These are phyloP conservation scores for Sordariomycetes sp. DNA, from an alignment of 2,329 filamentous ascomycete genomes.

Conservation along the genomic window DNA sequence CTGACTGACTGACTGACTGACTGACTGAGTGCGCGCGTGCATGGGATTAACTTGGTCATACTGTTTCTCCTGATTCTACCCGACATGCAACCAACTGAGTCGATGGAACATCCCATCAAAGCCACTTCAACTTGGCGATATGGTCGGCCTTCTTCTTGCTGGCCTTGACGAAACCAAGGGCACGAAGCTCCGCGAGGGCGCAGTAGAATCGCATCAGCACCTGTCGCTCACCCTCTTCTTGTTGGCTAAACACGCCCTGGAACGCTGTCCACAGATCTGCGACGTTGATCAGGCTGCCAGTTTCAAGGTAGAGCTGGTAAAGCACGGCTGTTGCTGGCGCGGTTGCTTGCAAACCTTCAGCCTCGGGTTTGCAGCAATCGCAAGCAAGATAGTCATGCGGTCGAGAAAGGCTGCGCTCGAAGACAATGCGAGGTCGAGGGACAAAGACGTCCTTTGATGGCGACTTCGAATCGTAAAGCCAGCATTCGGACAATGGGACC, in stretches of 20 bases:
- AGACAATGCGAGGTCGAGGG: slow-evolving; percentile 58
- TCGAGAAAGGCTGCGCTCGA: slow-evolving; percentile 62
- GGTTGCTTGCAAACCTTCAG: slow-evolving; percentile 42
- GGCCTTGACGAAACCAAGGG: slow-evolving; percentile 78
- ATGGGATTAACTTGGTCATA: too few species aligned
- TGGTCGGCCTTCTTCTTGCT: slow-evolving; percentile 92
- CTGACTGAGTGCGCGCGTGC: too few species aligned
- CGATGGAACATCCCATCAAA: too few species aligned
- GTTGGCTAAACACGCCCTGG: slow-evolving; percentile 43
- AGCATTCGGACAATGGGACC: slow-evolving; percentile 59
- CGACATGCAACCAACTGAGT: too few species aligned
- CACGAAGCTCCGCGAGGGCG: slow-evolving; percentile 73
- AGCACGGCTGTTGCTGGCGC: slow-evolving; percentile 64
- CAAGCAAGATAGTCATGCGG: slow-evolving; percentile 74
- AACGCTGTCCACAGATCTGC: slow-evolving; percentile 76
- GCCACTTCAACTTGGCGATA: slow-evolving; percentile 79
- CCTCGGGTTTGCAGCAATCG: slow-evolving; percentile 50
- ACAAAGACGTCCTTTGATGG: slow-evolving; percentile 68
- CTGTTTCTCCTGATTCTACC: too few species aligned
- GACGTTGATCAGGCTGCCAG: slow-evolving; percentile 67
- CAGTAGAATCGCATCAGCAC: slow-evolving; percentile 74
- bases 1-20: too few species aligned
- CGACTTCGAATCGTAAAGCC: slow-evolving; percentile 63
- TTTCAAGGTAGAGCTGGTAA: slow-evolving; percentile 73
- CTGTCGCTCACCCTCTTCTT: slow-evolving; percentile 38